A percentile compares a stretch with the other conserved stretches of the same genome.
Evolutionary conservation across 164 flowering plant genomes (phyloP).

Genomic region (Piper longum): DNA sequence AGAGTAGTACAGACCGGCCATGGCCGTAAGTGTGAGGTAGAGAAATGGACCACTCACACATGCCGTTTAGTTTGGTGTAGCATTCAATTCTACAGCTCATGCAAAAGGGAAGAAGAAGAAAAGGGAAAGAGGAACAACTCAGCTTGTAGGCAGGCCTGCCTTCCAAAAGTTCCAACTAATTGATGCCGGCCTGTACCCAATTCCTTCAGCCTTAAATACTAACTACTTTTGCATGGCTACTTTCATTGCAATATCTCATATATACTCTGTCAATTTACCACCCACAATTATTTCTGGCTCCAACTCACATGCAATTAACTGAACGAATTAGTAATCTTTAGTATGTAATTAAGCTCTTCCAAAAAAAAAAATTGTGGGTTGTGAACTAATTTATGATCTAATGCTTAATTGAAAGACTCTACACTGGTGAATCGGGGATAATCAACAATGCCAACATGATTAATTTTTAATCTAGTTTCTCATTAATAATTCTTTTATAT

Average conservation of each 20-base stretch:
- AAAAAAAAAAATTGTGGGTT: no score
- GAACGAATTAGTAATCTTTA: no score
- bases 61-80: neutral
- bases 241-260: no score
- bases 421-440: no score
- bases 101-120: neutral
- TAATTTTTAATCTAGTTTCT: no score
- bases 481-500: no score
- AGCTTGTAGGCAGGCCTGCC: no score
- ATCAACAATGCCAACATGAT: no score
- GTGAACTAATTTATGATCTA: no score
- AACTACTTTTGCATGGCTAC: neutral
- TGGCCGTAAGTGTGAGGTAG: neutral
- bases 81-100: neutral
- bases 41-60: neutral
- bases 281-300: neutral
- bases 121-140: no score
- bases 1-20: neutral
- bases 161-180: neutral
- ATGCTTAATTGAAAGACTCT: no score
- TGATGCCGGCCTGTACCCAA: neutral
- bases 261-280: neutral
- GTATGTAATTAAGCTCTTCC: no score
- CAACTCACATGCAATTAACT: neutral
- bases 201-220: neutral